Conservation (phyloP, 2,329 filamentous ascomycete genomes). For the Alternaria arbusti region DNA sequence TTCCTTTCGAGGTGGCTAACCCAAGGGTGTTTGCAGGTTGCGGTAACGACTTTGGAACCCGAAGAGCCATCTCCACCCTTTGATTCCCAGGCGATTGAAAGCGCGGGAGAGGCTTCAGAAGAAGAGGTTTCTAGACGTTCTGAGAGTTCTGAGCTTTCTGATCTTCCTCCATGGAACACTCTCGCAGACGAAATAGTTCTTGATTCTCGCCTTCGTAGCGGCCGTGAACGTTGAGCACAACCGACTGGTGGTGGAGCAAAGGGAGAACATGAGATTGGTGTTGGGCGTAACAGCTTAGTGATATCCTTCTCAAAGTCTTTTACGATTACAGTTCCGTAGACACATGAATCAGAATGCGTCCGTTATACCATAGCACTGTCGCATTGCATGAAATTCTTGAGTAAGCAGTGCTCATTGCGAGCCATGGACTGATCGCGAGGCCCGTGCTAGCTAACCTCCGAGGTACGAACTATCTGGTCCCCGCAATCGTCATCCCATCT, state of each 20-base stretch:
- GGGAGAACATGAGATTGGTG: not conserved
- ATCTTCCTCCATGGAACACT: not conserved
- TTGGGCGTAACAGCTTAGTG: slow-evolving; percentile 1
- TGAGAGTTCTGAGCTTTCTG: not conserved
- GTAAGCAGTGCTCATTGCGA: not conserved
- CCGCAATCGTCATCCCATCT: slow-evolving; percentile 16
- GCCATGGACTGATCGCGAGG: not conserved
- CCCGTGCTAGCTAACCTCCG: slow-evolving; percentile 11
- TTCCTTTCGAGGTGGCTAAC: slow-evolving; percentile 1
- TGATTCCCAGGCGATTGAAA: not conserved
- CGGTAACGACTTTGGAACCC: not conserved
- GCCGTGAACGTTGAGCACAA: not conserved
- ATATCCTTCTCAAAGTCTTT: slow-evolving; percentile 5
- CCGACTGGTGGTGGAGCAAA: not conserved
- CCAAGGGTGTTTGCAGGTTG: not conserved
- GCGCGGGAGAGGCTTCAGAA: not conserved
- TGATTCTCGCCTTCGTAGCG: not conserved
- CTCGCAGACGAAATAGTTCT: not conserved
- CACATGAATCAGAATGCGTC: not conserved
- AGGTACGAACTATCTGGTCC: slow-evolving; percentile 14
- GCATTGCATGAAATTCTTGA: not conserved
- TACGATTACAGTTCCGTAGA: not conserved
- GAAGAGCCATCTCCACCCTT: not conserved
- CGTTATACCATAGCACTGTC: not conserved
- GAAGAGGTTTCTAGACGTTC: not conserved